These are phyloP conservation scores for Tylopilus intermedius DNA, from an alignment of 768 basidiomycete species.

Conservation along the genomic window DNA sequence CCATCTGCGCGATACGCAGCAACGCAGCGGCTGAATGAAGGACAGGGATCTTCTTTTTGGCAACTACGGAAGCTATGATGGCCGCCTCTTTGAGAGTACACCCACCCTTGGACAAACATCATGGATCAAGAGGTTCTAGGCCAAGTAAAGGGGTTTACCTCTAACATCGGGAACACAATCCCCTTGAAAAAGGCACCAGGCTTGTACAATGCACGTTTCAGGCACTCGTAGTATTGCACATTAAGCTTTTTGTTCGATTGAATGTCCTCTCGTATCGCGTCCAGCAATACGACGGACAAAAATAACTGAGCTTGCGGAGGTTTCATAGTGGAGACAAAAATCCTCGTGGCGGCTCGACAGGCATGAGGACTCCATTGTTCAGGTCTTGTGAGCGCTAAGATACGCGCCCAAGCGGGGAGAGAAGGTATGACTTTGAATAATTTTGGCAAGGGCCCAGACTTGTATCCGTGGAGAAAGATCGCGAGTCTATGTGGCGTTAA, in stretches of 20 bases:
- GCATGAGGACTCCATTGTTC: slow-evolving; percentile 96
- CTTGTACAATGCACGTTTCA: slow-evolving; percentile 91
- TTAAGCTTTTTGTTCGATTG: slow-evolving; percentile 80
- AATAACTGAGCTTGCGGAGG: slow-evolving; percentile 91
- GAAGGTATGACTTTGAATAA: slow-evolving; percentile 97
- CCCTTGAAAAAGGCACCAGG: slow-evolving; percentile 99
- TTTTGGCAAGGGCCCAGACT: slow-evolving; percentile 92
- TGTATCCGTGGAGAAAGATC: slow-evolving; percentile 78
- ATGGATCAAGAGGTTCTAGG: slow-evolving; percentile 27
- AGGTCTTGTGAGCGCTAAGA: slow-evolving; percentile 88
- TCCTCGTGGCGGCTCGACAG: slow-evolving; percentile 87
- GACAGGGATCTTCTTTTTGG: slow-evolving; percentile 91
- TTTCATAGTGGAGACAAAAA: slow-evolving; percentile 96
- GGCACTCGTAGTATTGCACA: slow-evolving; percentile 89
- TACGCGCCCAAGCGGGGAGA: slow-evolving; percentile 91
- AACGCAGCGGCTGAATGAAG: slow-evolving; percentile 94
- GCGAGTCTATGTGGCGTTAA: slow-evolving; percentile 60
- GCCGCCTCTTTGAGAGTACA: slow-evolving; percentile 93
- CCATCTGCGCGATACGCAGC: slow-evolving; percentile 91
- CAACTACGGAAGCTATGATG: slow-evolving; percentile 86
- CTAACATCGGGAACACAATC: slow-evolving; percentile 90
- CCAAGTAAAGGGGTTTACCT: slow-evolving; percentile 48
- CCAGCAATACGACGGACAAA: slow-evolving; percentile 85
- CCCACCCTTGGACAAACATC: slow-evolving; percentile 44
- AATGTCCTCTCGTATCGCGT: slow-evolving; percentile 88